Base-by-base conservation (phyloP, 2,329 filamentous ascomycete species). In the Sphaerulina musiva region DNA sequence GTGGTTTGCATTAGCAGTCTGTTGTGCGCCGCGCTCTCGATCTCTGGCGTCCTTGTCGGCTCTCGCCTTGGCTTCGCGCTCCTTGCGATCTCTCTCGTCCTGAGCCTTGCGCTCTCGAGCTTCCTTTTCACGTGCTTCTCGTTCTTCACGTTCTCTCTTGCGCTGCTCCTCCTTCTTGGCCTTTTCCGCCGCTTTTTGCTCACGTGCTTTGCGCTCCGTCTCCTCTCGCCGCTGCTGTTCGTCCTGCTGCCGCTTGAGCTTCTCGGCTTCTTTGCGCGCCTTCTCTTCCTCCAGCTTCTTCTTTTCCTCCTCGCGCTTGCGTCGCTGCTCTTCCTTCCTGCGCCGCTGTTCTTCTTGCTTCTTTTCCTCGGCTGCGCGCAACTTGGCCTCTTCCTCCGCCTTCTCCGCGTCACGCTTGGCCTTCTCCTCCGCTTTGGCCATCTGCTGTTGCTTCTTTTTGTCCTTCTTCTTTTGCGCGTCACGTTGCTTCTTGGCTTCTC, bases 401-500 rank as follows among this genome's bases (percentile, higher is more conserved):
- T 88, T 91, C 68, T 95, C 90, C 4, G 90, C 89, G 43, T 97
- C 92, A 64, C 84, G 87, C 54, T 82, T 85, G 34, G 89, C 87
- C 72, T 89, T 91, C 68, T 96, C 91, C 68, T 96, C 92, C n/a
- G 92, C 89, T 61, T 87, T 84, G 2, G 84, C 85, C 68, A 89
- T 85, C 72, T 92, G 95, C 74, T 95, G 92, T 66, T 89, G 84
- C 20, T 85, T 85, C 59, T 91, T 89, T 76, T 92, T 95, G 66
- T 95, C 91, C 72, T 95, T 97, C 69, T 88, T 89, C 78, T 93
- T 95, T 70, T 95, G 88, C 12, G 93, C 91, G 67, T 95, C 92
- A 67, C 89, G 89, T 46, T 89, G 87, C 71, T 92, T 95, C 75
- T 96, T 96, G 17, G 88, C 90, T 69, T 93, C 91, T 59, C 87